These are phyloP conservation scores for Exophiala calicioides DNA, from an alignment of 2,329 filamentous ascomycete species.

Conservation along the genomic window DNA sequence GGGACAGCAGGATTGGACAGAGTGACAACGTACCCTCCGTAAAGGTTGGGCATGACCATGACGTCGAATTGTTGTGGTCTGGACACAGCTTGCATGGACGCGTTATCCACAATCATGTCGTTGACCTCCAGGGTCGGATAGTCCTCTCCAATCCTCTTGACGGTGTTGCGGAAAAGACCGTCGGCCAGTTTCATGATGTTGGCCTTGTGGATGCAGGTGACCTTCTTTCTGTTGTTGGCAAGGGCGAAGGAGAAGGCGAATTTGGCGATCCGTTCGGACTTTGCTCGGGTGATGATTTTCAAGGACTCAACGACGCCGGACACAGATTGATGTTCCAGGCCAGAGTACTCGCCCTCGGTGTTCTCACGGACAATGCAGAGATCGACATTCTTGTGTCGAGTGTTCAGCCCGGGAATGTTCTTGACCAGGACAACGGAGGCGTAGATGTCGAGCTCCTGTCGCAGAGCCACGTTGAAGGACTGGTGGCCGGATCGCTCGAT, in stretches of 20 bases:
- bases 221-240: constrained; percentile 98
- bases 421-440: constrained; percentile 97
- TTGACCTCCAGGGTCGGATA: constrained; percentile 94
- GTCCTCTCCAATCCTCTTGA: constrained; percentile 89
- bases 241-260: constrained; percentile 98
- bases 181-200: constrained; percentile 99
- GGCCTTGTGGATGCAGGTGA: constrained; percentile 99
- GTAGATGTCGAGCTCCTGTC: constrained; percentile 99
- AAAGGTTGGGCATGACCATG: constrained; percentile 94
- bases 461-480: constrained; percentile 98
- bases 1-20: no score
- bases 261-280: constrained; percentile 98
- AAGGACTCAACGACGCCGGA: constrained; percentile 95
- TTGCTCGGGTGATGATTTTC: constrained; percentile 99
- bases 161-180: constrained; percentile 96
- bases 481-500: constrained; percentile 96
- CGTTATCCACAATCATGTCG: constrained; percentile 99
- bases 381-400: constrained; percentile 94
- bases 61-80: constrained; percentile 98
- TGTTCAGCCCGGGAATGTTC: constrained; percentile 98
- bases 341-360: constrained; percentile 99
- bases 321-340: constrained; percentile 97
- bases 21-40: constrained; percentile 39
- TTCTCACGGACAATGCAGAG: constrained; percentile 99
- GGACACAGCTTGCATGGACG: constrained; percentile 98